Evolutionary conservation across 1,284 basidiomycete genomes (phyloP).

Genomic region (Laetiporus sulphureus): DNA sequence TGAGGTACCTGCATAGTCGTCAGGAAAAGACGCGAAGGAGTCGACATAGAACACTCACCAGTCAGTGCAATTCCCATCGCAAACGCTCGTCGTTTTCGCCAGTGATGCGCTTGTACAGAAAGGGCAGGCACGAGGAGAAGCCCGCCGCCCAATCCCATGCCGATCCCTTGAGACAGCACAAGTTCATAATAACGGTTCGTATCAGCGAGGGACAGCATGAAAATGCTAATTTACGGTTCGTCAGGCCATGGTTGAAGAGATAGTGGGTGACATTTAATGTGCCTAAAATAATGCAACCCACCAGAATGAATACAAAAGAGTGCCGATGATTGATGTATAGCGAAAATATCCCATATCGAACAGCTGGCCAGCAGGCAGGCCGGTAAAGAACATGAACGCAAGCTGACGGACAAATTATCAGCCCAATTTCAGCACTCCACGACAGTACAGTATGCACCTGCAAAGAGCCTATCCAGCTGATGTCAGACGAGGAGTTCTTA

Average conservation of each 20-base stretch:
- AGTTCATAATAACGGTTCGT: conserved; percentile 21
- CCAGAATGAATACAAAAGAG: conserved; percentile 10
- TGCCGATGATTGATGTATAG: conserved; percentile 3
- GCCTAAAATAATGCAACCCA: conserved; percentile 8
- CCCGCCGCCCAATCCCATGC: conserved; percentile 37
- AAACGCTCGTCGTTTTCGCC: conserved; percentile 8
- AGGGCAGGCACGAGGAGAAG: conserved; percentile 23
- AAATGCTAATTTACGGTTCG: conserved; percentile 11
- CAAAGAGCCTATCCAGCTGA: conserved; percentile 37
- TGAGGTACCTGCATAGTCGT: no score
- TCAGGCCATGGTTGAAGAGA: background rate
- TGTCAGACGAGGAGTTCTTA: conserved; percentile 22
- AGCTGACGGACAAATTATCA: conserved; percentile 16
- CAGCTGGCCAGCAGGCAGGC: conserved; percentile 22
- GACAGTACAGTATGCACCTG: conserved; percentile 20
- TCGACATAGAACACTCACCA: background rate
- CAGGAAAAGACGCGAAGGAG: conserved; percentile 17
- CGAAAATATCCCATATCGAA: conserved; percentile 23
- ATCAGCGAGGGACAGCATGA: conserved; percentile 23
- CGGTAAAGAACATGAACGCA: conserved; percentile 20
- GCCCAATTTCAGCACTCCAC: conserved; percentile 10
- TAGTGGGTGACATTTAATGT: conserved; percentile 2
- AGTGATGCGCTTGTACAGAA: conserved; percentile 11
- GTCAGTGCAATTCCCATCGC: conserved; percentile 20
- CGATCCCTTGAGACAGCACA: conserved; percentile 28